Base-by-base conservation (phyloP, 371 early-diverging fungal genomes). In the Rhizopus sp. region DNA sequence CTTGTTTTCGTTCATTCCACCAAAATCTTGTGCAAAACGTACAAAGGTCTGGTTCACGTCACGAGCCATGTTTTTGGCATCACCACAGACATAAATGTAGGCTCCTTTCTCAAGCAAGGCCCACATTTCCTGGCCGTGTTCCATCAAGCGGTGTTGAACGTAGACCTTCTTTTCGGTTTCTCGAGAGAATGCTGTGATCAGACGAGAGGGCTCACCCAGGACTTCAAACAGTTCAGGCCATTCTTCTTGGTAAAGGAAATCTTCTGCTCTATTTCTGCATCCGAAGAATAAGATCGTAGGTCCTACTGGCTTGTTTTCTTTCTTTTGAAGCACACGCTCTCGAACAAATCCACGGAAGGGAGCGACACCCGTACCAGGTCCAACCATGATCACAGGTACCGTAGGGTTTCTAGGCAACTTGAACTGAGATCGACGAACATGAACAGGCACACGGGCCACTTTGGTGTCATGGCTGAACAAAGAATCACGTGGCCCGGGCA, bases 311-410 rank as follows among this genome's bases (percentile, higher is more conserved):
- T 76, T 77, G 44, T 82, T 81, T 38, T 84, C 68, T 51, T 78
- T 71, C 46, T 76, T 84, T 58, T 78, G 78, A 34, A 74, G 58
- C 4, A 85, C 87, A 54, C 99, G 91, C 62, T 98, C 97, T 60
- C 88, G 88, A 0, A 96, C 73, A 72, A 98, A 98, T 2, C 91
- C 99, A 34, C 93, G 86, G 91, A 98, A 97, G 29, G 99, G 99
- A 5, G 99, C 99, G 17, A 98, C 93, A 40, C 99, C 99, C 0
- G 99, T 98, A 42, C 99, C 99, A 13, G 99, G 97, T 1, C 99
- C 97, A 33, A 98, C 77, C 97, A 98, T 96, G 46, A 98, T 87
- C 44, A 98, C 78, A 29, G 97, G 96, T 5, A 86, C 71, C 10
- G 78, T 60, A 23, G 83, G 73, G 65, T 94, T 87, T 9, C 83